Evolutionary conservation across 1,284 basidiomycete species (phyloP).

Genomic region (Melampsora americana): DNA sequence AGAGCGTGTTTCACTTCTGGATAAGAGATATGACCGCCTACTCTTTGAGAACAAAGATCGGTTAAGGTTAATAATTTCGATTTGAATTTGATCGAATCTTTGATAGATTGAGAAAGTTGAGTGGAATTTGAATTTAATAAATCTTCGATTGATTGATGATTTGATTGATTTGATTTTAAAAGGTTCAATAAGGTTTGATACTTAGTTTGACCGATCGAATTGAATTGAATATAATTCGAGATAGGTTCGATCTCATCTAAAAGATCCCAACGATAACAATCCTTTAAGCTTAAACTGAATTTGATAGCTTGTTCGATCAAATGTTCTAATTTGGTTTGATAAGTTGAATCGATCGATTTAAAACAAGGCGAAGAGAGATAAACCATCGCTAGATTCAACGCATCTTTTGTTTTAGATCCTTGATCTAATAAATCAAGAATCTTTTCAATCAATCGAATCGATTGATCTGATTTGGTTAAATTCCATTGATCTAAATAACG

Average conservation of each 20-base stretch:
- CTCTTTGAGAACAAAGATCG: constrained; percentile 27
- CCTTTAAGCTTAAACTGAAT: constrained; percentile 20
- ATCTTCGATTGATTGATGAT: constrained; percentile 23
- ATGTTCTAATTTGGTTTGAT: constrained; percentile 7
- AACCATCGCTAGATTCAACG: constrained; percentile 31
- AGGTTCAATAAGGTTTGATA: constrained; percentile 18
- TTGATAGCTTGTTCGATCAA: constrained; percentile 18
- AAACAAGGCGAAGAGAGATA: constrained; percentile 36
- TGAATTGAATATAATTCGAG: constrained; percentile 17
- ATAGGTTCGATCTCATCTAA: constrained; percentile 34
- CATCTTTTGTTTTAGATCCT: constrained; percentile 28
- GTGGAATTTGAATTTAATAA: constrained; percentile 22
- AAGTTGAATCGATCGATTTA: neutral
- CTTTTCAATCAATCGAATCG: constrained; percentile 15
- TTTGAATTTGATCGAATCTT: constrained; percentile 27
- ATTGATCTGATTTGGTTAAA: constrained; percentile 6
- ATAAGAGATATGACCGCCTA: constrained; percentile 40
- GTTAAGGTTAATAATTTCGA: constrained; percentile 35
- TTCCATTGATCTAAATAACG: constrained; percentile 35
- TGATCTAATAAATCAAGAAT: constrained; percentile 22
- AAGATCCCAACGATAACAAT: constrained; percentile 41
- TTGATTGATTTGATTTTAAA: constrained; percentile 21
- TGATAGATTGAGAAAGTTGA: constrained; percentile 5
- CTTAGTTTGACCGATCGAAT: constrained; percentile 14
- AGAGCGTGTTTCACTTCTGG: constrained; percentile 29